Conservation (phyloP, 2,329 filamentous ascomycete species). For the Ophiostoma australiae region DNA sequence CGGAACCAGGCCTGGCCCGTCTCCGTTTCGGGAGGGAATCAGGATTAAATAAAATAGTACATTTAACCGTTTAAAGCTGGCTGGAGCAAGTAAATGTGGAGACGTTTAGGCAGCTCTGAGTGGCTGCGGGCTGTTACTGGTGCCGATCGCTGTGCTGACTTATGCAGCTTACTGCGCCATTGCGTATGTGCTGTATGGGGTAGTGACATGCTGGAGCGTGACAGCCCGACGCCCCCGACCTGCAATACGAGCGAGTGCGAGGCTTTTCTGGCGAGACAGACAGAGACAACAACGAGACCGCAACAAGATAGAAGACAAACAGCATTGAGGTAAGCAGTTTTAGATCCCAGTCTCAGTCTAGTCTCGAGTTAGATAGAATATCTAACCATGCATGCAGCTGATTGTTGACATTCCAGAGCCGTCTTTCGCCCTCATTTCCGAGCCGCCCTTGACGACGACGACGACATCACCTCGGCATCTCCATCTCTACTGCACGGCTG, state of each 20-base stretch:
- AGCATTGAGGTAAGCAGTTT: neutral
- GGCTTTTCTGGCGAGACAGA: neutral
- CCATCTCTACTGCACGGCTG: neutral
- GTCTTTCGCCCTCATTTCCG: neutral
- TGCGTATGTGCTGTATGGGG: neutral
- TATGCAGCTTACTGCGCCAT: conserved; percentile 1
- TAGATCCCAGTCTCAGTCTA: neutral
- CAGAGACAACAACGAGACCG: neutral
- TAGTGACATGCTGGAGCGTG: neutral
- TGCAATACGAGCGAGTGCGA: neutral
- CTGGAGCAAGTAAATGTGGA: neutral
- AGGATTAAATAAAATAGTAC: neutral
- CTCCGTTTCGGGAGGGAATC: conserved; percentile 8
- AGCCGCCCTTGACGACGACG: neutral
- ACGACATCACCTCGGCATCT: neutral
- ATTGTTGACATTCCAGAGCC: neutral
- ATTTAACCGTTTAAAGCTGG: neutral
- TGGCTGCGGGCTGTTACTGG: neutral
- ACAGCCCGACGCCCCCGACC: neutral
- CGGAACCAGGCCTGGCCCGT: neutral
- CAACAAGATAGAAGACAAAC: neutral
- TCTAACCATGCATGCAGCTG: neutral
- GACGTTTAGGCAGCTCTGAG: neutral
- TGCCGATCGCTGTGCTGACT: neutral
- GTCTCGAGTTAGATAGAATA: too few species aligned